A percentile compares a stretch with the other conserved stretches of the same genome.
These are phyloP conservation scores for Eragrostis nindensis DNA, from an alignment of 176 grass and related monocot species.

Conservation along the genomic window DNA sequence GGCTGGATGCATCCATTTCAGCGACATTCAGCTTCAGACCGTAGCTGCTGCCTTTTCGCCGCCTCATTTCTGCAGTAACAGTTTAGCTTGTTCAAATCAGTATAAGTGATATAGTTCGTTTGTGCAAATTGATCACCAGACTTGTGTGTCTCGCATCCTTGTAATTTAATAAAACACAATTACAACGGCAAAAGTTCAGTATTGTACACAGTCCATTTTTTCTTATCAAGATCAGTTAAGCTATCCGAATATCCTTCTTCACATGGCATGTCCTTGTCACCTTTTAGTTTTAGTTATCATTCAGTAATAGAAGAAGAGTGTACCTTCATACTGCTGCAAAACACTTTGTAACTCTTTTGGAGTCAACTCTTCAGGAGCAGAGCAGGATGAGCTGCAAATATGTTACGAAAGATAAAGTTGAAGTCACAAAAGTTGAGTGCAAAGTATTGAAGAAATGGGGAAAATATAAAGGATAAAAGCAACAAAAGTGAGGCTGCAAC, in stretches of 20 bases:
- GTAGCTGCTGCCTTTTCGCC: conserved; percentile 54
- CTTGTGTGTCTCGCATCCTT: neutral
- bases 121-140: neutral
- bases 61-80: conserved; percentile 66
- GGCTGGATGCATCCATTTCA: conserved; percentile 67
- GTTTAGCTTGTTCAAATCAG: neutral
- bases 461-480: neutral
- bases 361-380: conserved; percentile 76
- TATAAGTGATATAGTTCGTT: neutral
- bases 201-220: neutral
- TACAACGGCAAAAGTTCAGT: neutral
- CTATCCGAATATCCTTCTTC: neutral
- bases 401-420: conserved; percentile 10
- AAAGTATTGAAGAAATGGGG: conserved; percentile 8
- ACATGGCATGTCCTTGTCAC: neutral
- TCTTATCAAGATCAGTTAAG: neutral
- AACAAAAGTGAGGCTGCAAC: neutral
- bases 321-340: conserved; percentile 92
- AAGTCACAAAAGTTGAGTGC: conserved; percentile 28
- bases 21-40: conserved; percentile 63
- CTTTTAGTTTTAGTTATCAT: neutral
- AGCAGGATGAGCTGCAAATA: conserved; percentile 78
- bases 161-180: neutral
- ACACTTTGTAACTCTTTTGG: conserved; percentile 88
- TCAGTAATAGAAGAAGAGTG: conserved; percentile 12